Evolutionary conservation across 2,329 filamentous ascomycete species (phyloP), one percentile per base, ranked within the genome.

Genomic region (Colletotrichum liaoningense): DNA sequence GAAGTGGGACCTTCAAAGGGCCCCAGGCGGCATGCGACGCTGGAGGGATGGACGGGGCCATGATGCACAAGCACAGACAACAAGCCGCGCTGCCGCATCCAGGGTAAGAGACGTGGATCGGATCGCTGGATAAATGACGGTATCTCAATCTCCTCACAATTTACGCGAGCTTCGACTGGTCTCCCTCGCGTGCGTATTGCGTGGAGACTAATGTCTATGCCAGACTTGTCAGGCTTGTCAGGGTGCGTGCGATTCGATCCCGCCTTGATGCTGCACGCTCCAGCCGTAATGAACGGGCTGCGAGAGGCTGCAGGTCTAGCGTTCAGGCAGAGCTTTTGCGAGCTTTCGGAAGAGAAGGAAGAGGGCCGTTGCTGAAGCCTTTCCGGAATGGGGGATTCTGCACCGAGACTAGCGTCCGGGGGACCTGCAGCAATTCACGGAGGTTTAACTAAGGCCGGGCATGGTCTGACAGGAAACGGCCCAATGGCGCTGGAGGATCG

Each of bases 351-450:
- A 49, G 19, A 19, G 19, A 8, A 30, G 7, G 55, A 33, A 22
- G 9, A 55, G 22, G 11, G 9, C 24, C 59, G 59, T 26, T 54
- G 33, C 59, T 64, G 14, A n/a, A 26, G 35, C 38, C 28, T 65
- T 65, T 56, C 54, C 67, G 24, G 22, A 54, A 65, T 65, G 26
- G 55, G 62, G 55, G 42, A n/a, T 59, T 65, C 62, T 59, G 57
- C 55, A 60, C 68, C 62, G 62, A 60, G 62, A 19, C 62, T 70
- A 70, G 55, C 9, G 62, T 16, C 54, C 11, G 22, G 55, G 55
- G 68, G 22, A 66, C 68, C 62, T 70, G 68, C 62, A 70, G 68
- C 54, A 52, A 24, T n/a, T 30, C 28, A 22, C 62, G 68, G 68
- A 55, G 60, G 52, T 66, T 59, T 66, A 54, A 33, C 62, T 59